Evolutionary conservation across 768 basidiomycete species (phyloP), one percentile per base, ranked within the genome.

Genomic region (Kwoniella europaea): DNA sequence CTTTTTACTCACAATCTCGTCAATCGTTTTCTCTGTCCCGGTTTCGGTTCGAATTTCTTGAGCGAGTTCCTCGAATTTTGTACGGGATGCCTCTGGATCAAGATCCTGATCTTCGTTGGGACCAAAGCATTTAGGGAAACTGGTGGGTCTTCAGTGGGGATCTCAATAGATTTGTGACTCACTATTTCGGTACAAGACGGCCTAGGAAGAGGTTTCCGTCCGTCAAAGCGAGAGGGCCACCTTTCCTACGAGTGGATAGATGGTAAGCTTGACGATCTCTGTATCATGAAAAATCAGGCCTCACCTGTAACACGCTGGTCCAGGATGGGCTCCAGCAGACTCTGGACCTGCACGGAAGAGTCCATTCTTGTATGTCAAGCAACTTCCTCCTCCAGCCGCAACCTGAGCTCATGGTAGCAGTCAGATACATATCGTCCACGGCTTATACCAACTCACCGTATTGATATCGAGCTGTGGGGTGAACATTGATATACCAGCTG

Each of bases 241-340:
- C 92, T 84, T 96, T 97, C 16, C 80, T 74, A 63, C 22, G 16
- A 10, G 13, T 24, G 15, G 18, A 55, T 42, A 10, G 12, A 22
- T 46, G 20, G 24, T 52, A 16, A 53, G 50, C 59, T 41, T 43
- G 35, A 35, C 6, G 35, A 35, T 4, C 35, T 13, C 18, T 56
- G 12, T 22, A 42, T 9, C 66, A 52, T 27, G 1, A 16, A 44
- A 46, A 2, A 35, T 0, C 3, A 13, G 24, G 16, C 16, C 60
- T 9, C n/a, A 68, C 67, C 67, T 18, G 24, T 81, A 81, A 60
- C 80, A 80, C 1, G 89, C 91, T 2, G 96, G 96, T 1, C 96
- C 95, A 4, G 96, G 96, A 73, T 97, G 89, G 0, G 94, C 94
- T 20, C 93, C 93, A 3, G 95, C 94, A 67, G 92, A 94, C 77